A percentile compares a stretch with the other conserved stretches of the same genome.
These are phyloP conservation scores for Uromyces viciae-fabae DNA, from an alignment of 1,284 basidiomycete species.

Conservation along the genomic window DNA sequence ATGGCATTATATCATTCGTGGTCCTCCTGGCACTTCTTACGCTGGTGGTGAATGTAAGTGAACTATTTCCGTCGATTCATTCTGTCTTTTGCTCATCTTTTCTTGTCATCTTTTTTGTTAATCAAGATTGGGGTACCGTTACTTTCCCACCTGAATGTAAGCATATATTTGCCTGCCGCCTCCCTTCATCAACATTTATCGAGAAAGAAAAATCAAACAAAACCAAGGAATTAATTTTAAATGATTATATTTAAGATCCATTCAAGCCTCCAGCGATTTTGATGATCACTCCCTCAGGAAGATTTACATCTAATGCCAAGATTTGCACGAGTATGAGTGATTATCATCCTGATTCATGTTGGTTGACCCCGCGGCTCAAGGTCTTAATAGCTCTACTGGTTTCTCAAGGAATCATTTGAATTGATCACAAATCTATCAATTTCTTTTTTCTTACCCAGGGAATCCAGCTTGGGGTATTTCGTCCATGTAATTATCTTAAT, in stretches of 20 bases:
- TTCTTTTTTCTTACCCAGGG: not conserved
- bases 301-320: not conserved
- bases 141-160: constrained; percentile 23
- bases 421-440: not conserved
- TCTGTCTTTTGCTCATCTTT: not conserved
- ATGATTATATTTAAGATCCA: constrained; percentile 6
- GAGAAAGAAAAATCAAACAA: not conserved
- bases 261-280: constrained; percentile 26
- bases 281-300: constrained; percentile 24
- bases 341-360: constrained; percentile 40
- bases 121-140: constrained; percentile 28
- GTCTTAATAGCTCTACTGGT: not conserved
- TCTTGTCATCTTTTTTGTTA: not conserved
- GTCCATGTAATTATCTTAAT: not conserved
- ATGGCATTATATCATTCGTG: constrained; percentile 55
- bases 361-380: not conserved
- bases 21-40: constrained; percentile 54
- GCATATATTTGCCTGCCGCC: not conserved
- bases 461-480: constrained; percentile 29
- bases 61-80: not conserved
- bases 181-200: not conserved
- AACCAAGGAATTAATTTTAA: not conserved
- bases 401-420: not conserved
- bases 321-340: constrained; percentile 25
- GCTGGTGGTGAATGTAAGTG: constrained; percentile 52